phyloP scores from a whole-genome alignment of 345 rosid genomes.

The Populus tremula region DNA sequence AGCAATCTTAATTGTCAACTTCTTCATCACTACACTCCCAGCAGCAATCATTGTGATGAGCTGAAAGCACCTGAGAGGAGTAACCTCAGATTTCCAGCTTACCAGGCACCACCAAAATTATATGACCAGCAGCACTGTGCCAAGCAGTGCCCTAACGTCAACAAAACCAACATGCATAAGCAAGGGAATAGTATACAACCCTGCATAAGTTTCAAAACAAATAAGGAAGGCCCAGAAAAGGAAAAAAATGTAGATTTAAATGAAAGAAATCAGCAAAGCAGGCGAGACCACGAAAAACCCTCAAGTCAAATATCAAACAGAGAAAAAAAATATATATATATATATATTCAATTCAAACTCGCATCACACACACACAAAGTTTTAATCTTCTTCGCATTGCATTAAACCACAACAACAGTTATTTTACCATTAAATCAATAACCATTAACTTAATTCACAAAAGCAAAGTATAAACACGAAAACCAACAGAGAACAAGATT shows the following conservation, averaged over 20 bases:
- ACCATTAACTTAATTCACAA: neutral
- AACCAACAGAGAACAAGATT: neutral
- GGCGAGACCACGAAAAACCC: neutral
- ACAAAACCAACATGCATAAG: conserved; percentile 8
- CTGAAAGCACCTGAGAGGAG: conserved; percentile 5
- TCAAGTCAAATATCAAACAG: neutral
- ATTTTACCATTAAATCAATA: neutral
- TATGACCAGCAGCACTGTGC: conserved; percentile 8
- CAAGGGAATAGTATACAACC: neutral
- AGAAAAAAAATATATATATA: too few species aligned
- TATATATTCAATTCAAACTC: neutral
- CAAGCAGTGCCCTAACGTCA: conserved; percentile 16
- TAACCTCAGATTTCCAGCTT: neutral
- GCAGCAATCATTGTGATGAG: conserved; percentile 41
- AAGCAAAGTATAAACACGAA: neutral
- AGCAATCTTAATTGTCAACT: conserved; percentile 58
- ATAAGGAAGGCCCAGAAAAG: neutral
- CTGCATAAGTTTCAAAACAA: neutral
- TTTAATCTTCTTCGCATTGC: neutral
- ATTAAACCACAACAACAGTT: neutral
- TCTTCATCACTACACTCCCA: conserved; percentile 35
- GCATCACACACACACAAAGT: neutral
- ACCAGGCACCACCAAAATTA: neutral
- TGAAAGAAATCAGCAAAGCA: neutral
- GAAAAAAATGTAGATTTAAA: neutral